Base-by-base conservation (phyloP, 306 rosid genomes). In the Adenanthera pavonina region DNA sequence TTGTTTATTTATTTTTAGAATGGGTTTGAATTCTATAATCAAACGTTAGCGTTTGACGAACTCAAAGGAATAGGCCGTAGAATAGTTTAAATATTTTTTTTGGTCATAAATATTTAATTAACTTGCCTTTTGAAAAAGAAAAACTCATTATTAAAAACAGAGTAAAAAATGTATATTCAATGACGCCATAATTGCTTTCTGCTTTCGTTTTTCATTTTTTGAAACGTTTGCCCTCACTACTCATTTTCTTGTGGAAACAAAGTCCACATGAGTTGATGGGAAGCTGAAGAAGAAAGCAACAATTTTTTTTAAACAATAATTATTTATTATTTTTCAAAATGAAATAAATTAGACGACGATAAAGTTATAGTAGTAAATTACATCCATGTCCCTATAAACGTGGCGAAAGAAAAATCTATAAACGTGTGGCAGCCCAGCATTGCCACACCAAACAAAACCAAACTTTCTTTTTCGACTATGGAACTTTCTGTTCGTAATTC, bases 1-100 rank as follows among this genome's bases (percentile, higher is more conserved):
- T 56, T 56, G 3, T 48, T 13, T 13, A 48, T 13, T 48, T 3
- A 33, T 61, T 61, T 59, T 33, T 61, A 38, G 30, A 0, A 25
- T 25, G 30, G 30, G 53, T 19, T 46, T 76, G 13, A 61, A 65
- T 57, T 19, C 35, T 56, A 0, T 30, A 65, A 5, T 30, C 35
- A 44, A 78, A 68, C 4, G 2, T 48, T 49, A 9, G 36, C 56
- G 36, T 80, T 81, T 83, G 85, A 86, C 83, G 61, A 53, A 68
- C 80, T 86, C 67, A 59, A 47, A 33, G 53, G 33, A 49, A 19
- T 9, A 69, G 38, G 11, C 14, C 52, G 43, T 0, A n/a, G 41
- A 35, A 10, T 46, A 38, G 41, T 3, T 25, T 2, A 25, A 67
- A 7, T 6, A n/a, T 68, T 68, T 68, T 25, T 25, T 25, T 25